These are phyloP conservation scores for Tagetes patula DNA, from an alignment of 129 eudicot species.

Conservation along the genomic window DNA sequence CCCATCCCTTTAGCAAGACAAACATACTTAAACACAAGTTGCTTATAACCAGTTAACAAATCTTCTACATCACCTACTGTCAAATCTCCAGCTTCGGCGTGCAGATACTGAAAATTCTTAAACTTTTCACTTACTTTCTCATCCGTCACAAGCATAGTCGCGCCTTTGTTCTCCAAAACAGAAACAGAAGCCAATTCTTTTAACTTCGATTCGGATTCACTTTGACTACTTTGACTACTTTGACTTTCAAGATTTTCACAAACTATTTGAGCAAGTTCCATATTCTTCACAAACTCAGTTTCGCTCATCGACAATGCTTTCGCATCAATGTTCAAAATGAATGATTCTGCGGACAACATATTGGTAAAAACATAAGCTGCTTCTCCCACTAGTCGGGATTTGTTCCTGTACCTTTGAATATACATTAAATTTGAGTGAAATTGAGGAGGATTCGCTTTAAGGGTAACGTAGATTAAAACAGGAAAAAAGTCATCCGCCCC, in stretches of 20 bases:
- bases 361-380: conserved; percentile 74
- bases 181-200: conserved; percentile 53
- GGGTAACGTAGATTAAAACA: conserved; percentile 69
- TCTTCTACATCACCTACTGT: conserved; percentile 68
- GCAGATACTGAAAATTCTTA: conserved; percentile 55
- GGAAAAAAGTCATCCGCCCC: conserved; percentile 97
- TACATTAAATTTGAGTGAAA: conserved; percentile 74
- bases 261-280: conserved; percentile 64
- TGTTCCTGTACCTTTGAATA: conserved; percentile 65
- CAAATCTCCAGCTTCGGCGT: conserved; percentile 67
- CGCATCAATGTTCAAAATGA: conserved; percentile 59
- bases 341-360: conserved; percentile 82
- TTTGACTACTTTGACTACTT: conserved; percentile 34
- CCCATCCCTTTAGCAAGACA: conserved; percentile 85
- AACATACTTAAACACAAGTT: conserved; percentile 71
- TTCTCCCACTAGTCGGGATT: conserved; percentile 65
- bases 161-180: conserved; percentile 76
- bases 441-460: conserved; percentile 90
- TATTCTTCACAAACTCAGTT: conserved; percentile 57
- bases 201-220: conserved; percentile 21
- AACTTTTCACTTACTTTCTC: conserved; percentile 45
- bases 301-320: conserved; percentile 80
- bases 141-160: conserved; percentile 46
- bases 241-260: conserved; percentile 23
- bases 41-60: conserved; percentile 66